A percentile compares a stretch with the other conserved stretches of the same genome.
phyloP scores from a whole-genome alignment of 2,329 filamentous ascomycete genomes.

The Ophiostoma perfectum region DNA sequence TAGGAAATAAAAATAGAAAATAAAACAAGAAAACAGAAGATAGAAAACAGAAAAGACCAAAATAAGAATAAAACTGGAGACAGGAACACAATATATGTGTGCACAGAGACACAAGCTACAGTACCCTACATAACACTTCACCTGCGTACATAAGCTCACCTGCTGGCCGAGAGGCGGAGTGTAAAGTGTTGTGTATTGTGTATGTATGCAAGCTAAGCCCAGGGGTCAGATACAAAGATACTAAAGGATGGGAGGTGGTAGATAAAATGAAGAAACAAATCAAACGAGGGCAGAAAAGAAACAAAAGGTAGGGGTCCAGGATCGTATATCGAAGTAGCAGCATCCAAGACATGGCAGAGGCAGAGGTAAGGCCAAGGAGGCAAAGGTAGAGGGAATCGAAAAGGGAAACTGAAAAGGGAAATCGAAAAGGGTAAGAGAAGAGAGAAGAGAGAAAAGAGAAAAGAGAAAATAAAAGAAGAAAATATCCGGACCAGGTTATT shows the following conservation, averaged over 20 bases:
- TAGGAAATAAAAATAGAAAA: constrained; percentile 14
- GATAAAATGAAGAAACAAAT: neutral
- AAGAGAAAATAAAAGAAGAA: too few relatives aligned
- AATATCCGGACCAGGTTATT: constrained; percentile 27
- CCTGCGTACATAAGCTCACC: constrained; percentile 20
- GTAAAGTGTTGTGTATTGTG: neutral
- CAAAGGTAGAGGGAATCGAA: too few relatives aligned
- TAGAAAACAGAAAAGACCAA: neutral
- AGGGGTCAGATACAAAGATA: neutral
- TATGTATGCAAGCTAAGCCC: constrained; percentile 19
- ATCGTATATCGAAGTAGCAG: neutral
- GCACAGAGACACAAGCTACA: constrained; percentile 11
- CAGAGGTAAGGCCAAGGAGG: neutral
- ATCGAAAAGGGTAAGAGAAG: too few relatives aligned
- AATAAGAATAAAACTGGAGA: constrained; percentile 4
- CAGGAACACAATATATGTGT: constrained; percentile 6
- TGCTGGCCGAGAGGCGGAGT: constrained; percentile 19
- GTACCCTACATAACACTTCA: constrained; percentile 1
- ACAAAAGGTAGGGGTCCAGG: neutral
- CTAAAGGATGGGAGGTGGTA: neutral
- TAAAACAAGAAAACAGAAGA: constrained; percentile 10
- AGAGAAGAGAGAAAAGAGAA: too few relatives aligned
- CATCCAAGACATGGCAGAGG: constrained; percentile 28
- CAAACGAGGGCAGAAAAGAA: neutral
- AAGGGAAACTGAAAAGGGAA: too few relatives aligned